Evolutionary conservation across 306 rosid genomes (phyloP), one percentile per base, ranked within the genome.

Genomic region (Nissolia schottii): DNA sequence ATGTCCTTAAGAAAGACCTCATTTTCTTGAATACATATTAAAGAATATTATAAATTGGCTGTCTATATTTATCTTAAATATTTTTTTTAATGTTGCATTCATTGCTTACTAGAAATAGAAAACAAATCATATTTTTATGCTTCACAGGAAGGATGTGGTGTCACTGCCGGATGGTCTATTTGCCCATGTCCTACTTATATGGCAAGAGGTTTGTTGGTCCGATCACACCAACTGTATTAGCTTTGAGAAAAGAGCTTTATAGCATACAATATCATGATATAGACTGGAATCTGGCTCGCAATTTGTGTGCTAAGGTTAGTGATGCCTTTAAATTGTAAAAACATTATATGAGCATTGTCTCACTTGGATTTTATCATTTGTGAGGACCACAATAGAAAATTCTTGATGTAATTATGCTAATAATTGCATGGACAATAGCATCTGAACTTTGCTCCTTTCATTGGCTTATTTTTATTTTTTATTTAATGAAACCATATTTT

Each of bases 121-220:
- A 62, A 29, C 9, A 49, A 49, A 27, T 46, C 13, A 85, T 53
- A 58, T 37, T 51, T 23, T 64, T 53, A 19, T 63, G 28, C 64
- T 71, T 54, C 82, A 70, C 88, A 92, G 97, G 97, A 83, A 92
- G 94, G 77, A 92, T 92, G 97, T 89, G 97, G 97, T 92, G 97
- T 80, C 97, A 92, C 75, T 92, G 97, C 74, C 83, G 96, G 64
- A 89, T 92, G 97, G 97, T 92, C 51, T 92, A 92, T 83, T 78
- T 92, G 84, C 97, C 97, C 53, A 89, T 92, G 97, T 92, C 89
- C 15, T 92, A 87, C 92, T 82, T 92, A 43, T 92, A 92, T 73
- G 97, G 96, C 66, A 92, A 86, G 88, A 86, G 96, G 79, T 87
- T 92, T 92, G 96, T 92, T 6, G 96, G 96, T 56, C 89, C 92